Conservation (phyloP, 2,329 filamentous ascomycete species). For the Trichophyton benhamiae region DNA sequence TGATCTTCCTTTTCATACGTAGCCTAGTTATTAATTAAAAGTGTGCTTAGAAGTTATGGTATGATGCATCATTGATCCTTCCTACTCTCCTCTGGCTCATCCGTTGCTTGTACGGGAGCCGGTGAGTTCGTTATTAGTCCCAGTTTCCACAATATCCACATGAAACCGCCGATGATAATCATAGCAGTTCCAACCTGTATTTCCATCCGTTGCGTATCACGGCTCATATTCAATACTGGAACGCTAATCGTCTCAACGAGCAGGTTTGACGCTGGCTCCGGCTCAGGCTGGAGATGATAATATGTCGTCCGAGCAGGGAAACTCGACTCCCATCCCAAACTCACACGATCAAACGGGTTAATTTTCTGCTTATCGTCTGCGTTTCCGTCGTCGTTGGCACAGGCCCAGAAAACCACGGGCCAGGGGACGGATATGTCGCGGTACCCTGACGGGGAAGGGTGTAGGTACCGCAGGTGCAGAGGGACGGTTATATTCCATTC, state of each 20-base stretch:
- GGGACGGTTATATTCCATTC: conserved; percentile 46
- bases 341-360: conserved; percentile 75
- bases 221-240: conserved; percentile 50
- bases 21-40: background rate
- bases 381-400: conserved; percentile 33
- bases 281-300: conserved; percentile 57
- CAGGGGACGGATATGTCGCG: conserved; percentile 54
- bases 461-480: conserved; percentile 72
- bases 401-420: conserved; percentile 85
- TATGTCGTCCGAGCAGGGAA: conserved; percentile 70
- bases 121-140: conserved; percentile 20
- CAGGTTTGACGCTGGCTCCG: conserved; percentile 4
- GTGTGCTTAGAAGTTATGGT: no score
- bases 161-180: conserved; percentile 51
- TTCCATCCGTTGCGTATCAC: conserved; percentile 26
- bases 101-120: conserved; percentile 12
- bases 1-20: conserved; percentile 2
- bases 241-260: conserved; percentile 48
- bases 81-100: conserved; percentile 7
- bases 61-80: conserved; percentile 8
- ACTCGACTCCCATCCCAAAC: conserved; percentile 72
- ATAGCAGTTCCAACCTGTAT: conserved; percentile 46
- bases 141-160: conserved; percentile 57
- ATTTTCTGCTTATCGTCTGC: conserved; percentile 49
- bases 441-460: conserved; percentile 47